A percentile compares a stretch with the other conserved stretches of the same genome.
These are phyloP conservation scores for Daldinia grandis DNA, from an alignment of 495 filamentous ascomycete species.

Conservation along the genomic window DNA sequence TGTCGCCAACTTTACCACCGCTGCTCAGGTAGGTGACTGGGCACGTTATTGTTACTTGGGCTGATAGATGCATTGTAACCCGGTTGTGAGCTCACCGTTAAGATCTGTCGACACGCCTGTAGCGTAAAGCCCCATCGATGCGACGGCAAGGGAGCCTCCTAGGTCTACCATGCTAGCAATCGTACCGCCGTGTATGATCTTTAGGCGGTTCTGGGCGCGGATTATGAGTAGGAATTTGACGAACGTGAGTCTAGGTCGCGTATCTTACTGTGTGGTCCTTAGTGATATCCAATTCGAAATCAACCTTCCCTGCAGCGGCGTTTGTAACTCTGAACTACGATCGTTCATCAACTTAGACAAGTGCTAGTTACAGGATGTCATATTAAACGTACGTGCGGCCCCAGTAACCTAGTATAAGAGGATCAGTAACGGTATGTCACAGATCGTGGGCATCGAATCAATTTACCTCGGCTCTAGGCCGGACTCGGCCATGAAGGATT, in stretches of 20 bases:
- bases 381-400: slow-evolving; percentile 48
- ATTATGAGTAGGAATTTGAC: slow-evolving; percentile 1
- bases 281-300: slow-evolving; percentile 85
- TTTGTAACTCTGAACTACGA: slow-evolving; percentile 76
- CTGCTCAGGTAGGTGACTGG: slow-evolving; percentile 89
- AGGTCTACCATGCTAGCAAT: slow-evolving; percentile 97
- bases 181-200: slow-evolving; percentile 91
- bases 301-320: slow-evolving; percentile 79
- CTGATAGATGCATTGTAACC: background rate
- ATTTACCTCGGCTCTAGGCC: slow-evolving; percentile 86
- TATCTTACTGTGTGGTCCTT: slow-evolving; percentile 84
- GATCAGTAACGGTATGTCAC: background rate
- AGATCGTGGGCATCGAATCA: slow-evolving; percentile 19
- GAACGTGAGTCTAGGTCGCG: background rate
- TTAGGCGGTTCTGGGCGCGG: slow-evolving; percentile 76
- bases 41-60: slow-evolving; percentile 8
- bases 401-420: slow-evolving; percentile 49
- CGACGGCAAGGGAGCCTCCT: slow-evolving; percentile 91
- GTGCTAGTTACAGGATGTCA: background rate
- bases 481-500: slow-evolving; percentile 83
- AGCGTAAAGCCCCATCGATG: slow-evolving; percentile 84
- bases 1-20: slow-evolving; percentile 84
- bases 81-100: slow-evolving; percentile 66
- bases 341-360: slow-evolving; percentile 1
- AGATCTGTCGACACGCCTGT: slow-evolving; percentile 95